These are phyloP conservation scores for Ambrosiella xylebori DNA, from an alignment of 2,329 filamentous ascomycete species.

Conservation along the genomic window DNA sequence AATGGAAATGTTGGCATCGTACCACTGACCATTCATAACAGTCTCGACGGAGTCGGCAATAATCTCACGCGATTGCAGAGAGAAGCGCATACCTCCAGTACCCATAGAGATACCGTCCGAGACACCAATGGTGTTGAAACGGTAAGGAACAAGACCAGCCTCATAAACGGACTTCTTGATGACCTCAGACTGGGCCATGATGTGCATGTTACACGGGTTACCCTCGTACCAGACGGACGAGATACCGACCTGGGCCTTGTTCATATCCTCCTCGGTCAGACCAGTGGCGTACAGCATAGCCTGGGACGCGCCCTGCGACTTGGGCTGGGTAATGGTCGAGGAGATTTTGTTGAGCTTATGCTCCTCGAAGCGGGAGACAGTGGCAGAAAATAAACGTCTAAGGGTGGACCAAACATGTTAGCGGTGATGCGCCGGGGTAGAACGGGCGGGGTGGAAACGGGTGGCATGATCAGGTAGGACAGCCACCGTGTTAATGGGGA, in stretches of 20 bases:
- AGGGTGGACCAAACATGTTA: background rate
- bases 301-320: slow-evolving; percentile 94
- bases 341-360: slow-evolving; percentile 66
- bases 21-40: slow-evolving; percentile 77
- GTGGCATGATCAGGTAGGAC: background rate
- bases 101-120: slow-evolving; percentile 98
- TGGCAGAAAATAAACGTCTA: slow-evolving; percentile 35
- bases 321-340: slow-evolving; percentile 77
- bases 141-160: slow-evolving; percentile 75
- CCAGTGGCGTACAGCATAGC: slow-evolving; percentile 98
- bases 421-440: background rate
- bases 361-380: slow-evolving; percentile 27
- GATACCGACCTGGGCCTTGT: slow-evolving; percentile 94
- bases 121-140: slow-evolving; percentile 98
- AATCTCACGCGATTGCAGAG: slow-evolving; percentile 74
- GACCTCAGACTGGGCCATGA: slow-evolving; percentile 70
- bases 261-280: slow-evolving; percentile 69
- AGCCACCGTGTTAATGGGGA: background rate
- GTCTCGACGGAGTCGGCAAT: slow-evolving; percentile 92
- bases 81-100: slow-evolving; percentile 84
- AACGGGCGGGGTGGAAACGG: too few species aligned
- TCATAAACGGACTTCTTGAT: slow-evolving; percentile 45
- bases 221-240: slow-evolving; percentile 96
- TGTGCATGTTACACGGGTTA: slow-evolving; percentile 98
- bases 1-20: slow-evolving; percentile 86